Base-by-base conservation (phyloP, 768 basidiomycete genomes). In the Hemileccinum impolitum region DNA sequence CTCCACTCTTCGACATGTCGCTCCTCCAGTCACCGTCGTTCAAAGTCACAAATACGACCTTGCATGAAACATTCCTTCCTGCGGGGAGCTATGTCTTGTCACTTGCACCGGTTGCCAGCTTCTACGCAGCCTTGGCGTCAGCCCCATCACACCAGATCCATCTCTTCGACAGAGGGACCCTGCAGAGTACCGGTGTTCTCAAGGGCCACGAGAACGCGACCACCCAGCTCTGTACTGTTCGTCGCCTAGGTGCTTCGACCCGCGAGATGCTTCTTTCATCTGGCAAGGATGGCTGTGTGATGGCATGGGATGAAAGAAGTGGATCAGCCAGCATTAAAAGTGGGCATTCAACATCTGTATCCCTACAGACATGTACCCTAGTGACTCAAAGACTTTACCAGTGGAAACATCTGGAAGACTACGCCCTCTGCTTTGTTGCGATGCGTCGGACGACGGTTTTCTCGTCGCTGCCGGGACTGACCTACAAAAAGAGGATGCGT, bases 401-500 rank as follows among this genome's bases (percentile, higher is more conserved):
- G 82, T 85, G 76, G 74, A 71, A 21, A 67, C 72, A 47, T 60
- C 74, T 15, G 75, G 77, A 19, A 67, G 68, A 62, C 53, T 58
- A 15, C 69, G 68, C 15, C 69, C 74, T 6, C 61, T 90, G 9
- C 73, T 90, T 3, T 86, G 77, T 28, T 87, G 80, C 53, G 90
- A 89, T 62, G 76, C 85, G 6, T 85, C 88, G 3, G 58, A 70
- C 1, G 82, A 90, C 56, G 89, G 89, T 4, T 65, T 76, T 54
- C 81, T 84, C 2, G 77, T 95, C 19, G 90, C 84, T 17, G 91
- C 84, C 11, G 94, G 94, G 14, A 87, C 91, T 0, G 90, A 89
- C 54, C 66, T 94, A 17, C 79, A 84, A 51, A 81, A 80, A 12
- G 85, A 93, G 39, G 93, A 95, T 53, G 87, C 93, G 1, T 73